phyloP scores from a whole-genome alignment of 345 rosid species.

The Eucalyptus marginata region DNA sequence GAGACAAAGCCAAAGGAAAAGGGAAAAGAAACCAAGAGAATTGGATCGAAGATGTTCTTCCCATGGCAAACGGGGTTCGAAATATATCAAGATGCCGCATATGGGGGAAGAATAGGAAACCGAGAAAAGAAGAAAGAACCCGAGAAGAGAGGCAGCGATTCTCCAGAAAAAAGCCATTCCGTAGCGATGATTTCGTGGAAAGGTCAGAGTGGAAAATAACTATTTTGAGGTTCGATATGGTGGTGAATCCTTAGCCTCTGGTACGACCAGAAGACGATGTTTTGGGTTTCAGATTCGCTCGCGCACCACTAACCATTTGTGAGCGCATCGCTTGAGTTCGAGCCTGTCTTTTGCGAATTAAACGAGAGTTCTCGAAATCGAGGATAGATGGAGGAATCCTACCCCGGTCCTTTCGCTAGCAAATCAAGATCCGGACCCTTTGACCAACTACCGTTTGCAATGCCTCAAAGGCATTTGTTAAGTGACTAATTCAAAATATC shows the following conservation, averaged over 20 bases:
- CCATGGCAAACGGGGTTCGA: neutral
- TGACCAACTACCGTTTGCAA: neutral
- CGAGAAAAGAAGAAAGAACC: neutral
- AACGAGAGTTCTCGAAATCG: neutral
- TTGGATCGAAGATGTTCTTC: neutral
- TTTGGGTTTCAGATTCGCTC: neutral
- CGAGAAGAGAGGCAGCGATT: neutral
- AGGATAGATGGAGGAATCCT: neutral
- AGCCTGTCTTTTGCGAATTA: neutral
- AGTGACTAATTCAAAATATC: neutral
- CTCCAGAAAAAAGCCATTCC: neutral
- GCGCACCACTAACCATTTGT: neutral
- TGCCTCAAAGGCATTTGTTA: neutral
- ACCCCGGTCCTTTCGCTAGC: neutral
- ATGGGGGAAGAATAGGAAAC: neutral
- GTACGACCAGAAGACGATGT: neutral
- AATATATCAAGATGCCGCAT: neutral
- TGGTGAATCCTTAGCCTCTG: neutral
- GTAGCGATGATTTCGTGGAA: neutral
- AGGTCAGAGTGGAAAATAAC: neutral
- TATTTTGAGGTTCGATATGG: neutral
- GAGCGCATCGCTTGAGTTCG: neutral
- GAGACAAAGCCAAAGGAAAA: neutral
- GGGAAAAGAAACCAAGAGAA: neutral
- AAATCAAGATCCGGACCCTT: neutral